Evolutionary conservation across 441 rosid species (phyloP), one percentile per base, ranked within the genome.

Genomic region (Bruguiera hainesii): DNA sequence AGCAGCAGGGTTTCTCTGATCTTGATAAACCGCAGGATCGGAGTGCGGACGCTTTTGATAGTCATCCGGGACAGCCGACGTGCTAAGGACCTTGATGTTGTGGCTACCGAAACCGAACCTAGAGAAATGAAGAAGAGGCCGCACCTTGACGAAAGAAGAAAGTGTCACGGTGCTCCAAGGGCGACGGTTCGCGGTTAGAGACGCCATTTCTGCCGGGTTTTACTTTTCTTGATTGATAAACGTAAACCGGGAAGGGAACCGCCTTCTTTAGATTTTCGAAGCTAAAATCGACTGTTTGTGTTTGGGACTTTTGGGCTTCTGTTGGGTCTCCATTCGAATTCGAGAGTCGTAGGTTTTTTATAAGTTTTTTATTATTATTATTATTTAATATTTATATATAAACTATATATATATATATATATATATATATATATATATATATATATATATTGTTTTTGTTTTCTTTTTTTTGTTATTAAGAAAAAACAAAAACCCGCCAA

Each of bases 171-270:
- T 31, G 30, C 61, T 61, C 16, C 79, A 67, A 33, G 71, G 71
- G 50, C 78, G 74, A 7, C 84, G 87, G 60, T 84, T 67, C 67
- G 83, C 87, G 78, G 88, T 71, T 25, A 76, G 79, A 70, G 85
- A 84, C 66, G 87, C 84, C 81, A 82, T 73, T 76, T 46, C 25
- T n/a, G 37, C 37, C 37, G 9, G 37, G 8, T 33, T 33, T 7
- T 7, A 30, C 37, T 33, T 33, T 29, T 5, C 31, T 4, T 4
- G 23, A 23, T 23, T 7, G 23, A 50, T 18, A n/a, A 51, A 51
- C 56, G 56, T n/a, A n/a, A 10, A 51, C 37, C 7, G 9, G 2
- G 37, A 33, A 33, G 9, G 1, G 2, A 7, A 33, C 31, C 4
- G 1, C 35, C 37, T 33, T 1, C 7, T 33, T 33, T 33, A 33